phyloP scores from a whole-genome alignment of 192 early-diverging fungal species.

The Podila epigama region DNA sequence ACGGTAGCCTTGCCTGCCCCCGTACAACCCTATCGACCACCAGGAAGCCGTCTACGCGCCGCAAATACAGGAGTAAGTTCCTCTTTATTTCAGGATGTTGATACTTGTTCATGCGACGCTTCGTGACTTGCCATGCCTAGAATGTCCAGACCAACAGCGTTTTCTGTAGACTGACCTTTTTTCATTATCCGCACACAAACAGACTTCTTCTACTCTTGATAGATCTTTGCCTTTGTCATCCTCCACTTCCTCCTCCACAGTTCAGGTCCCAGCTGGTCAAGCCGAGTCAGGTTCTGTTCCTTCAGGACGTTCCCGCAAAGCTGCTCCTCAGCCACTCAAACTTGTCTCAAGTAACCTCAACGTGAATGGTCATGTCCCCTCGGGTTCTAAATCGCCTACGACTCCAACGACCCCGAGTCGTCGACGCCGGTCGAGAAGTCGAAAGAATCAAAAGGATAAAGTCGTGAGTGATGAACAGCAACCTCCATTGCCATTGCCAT shows the following conservation, averaged over 20 bases:
- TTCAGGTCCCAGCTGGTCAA: background rate
- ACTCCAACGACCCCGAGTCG: conserved; percentile 30
- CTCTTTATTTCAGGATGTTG: too few species aligned
- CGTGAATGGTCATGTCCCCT: background rate
- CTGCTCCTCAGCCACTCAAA: conserved; percentile 28
- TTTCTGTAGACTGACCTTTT: too few species aligned
- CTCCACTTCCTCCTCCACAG: conserved; percentile 1
- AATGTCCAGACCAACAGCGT: too few species aligned
- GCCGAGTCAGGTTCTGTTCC: background rate
- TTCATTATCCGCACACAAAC: too few species aligned
- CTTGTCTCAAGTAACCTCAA: conserved; percentile 13
- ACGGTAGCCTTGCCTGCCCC: conserved; percentile 7
- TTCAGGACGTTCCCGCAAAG: conserved; percentile 12
- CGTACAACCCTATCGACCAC: conserved; percentile 46
- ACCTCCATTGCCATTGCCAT: too few species aligned
- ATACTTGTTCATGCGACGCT: too few species aligned
- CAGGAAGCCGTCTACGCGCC: conserved; percentile 30
- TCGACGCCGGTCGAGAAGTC: conserved; percentile 39
- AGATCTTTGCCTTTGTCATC: background rate
- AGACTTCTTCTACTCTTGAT: background rate
- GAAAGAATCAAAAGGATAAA: conserved; percentile 40
- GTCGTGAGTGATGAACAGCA: background rate
- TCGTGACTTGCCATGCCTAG: too few species aligned
- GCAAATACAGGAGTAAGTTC: too few species aligned
- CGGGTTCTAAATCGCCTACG: conserved; percentile 14